These are phyloP conservation scores for Cenococcum geophilum DNA, from an alignment of 495 filamentous ascomycete genomes.

Conservation along the genomic window DNA sequence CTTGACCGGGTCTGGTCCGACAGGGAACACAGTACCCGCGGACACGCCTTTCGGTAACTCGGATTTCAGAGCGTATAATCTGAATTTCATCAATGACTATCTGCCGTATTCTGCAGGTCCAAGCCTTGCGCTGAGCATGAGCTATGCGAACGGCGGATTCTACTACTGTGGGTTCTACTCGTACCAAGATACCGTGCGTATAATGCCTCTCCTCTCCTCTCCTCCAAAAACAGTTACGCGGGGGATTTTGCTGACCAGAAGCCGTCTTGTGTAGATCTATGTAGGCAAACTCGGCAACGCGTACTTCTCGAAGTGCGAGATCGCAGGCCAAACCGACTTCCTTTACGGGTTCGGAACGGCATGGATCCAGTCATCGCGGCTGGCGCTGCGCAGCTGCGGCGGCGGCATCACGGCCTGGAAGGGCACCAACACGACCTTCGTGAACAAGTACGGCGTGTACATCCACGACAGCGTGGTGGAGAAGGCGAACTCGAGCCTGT, in stretches of 20 bases:
- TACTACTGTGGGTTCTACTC: slow-evolving; percentile 53
- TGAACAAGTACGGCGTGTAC: slow-evolving; percentile 59
- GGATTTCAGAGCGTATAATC: slow-evolving; percentile 55
- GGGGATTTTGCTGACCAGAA: no score
- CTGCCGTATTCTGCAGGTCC: slow-evolving; percentile 48
- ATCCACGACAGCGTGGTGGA: slow-evolving; percentile 46
- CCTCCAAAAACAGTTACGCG: no score
- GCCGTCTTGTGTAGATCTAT: slow-evolving; percentile 40
- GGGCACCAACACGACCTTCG: slow-evolving; percentile 56
- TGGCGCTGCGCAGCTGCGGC: slow-evolving; percentile 51
- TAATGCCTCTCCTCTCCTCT: no score
- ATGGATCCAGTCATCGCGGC: slow-evolving; percentile 35
- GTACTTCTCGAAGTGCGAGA: slow-evolving; percentile 49
- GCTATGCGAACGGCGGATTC: slow-evolving; percentile 54
- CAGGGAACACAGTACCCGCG: slow-evolving; percentile 50
- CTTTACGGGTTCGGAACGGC: slow-evolving; percentile 33
- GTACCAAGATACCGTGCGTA: slow-evolving; percentile 49
- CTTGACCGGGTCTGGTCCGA: slow-evolving; percentile 51
- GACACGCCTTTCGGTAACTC: slow-evolving; percentile 53
- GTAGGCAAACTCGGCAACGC: slow-evolving; percentile 56
- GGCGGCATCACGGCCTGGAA: slow-evolving; percentile 64
- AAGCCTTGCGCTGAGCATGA: slow-evolving; percentile 50
- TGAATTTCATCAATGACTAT: slow-evolving; percentile 55
- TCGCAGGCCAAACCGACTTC: slow-evolving; percentile 56
- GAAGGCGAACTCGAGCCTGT: slow-evolving; percentile 48